Evolutionary conservation across 2,329 filamentous ascomycete genomes (phyloP), one percentile per base, ranked within the genome.

Genomic region (Aspergillus floridensis): DNA sequence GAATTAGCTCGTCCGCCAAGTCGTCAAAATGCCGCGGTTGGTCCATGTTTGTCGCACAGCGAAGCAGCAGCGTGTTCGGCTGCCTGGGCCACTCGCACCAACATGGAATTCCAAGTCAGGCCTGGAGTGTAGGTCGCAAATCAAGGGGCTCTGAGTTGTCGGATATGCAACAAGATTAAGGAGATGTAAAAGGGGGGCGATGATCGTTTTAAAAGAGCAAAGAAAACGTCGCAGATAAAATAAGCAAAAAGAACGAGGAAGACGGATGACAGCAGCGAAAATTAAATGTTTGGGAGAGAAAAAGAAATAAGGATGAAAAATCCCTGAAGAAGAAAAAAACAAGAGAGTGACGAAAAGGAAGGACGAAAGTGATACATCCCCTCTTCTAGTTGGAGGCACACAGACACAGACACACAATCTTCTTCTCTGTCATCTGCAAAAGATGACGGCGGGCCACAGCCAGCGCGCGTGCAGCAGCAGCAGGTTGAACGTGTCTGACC

Each of bases 1-100:
- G 71, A 54, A 76, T 64, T 47, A 76, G 59, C 63, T 76, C 74
- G 61, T 76, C 73, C 47, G 74, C 71, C 59, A 76, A 67, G 62
- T 71, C 63, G 46, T 68, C 65, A 66, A 76, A 73, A 59, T 65
- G 68, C 63, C 68, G 66, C 60, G 67, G 65, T 55, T 60, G 65
- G 61, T 70, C 66, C 73, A 76, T 75, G 62, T 58, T 72, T 62
- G 65, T 64, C 59, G 66, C 66, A 67, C 61, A 61, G 58, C 61
- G 63, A 66, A 61, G 65, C 68, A 71, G 72, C 72, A 72, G 70
- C 66, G 64, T 66, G 63, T 63, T 66, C 67, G 71, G 68, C 71
- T 70, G 70, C 66, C 63, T 62, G 65, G 58, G 56, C 56, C 55
- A 68, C 57, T 68, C 62, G 60, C 65, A 71, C 66, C 70, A 63